Evolutionary conservation across 768 basidiomycete genomes (phyloP).

Genomic region (Daedaleopsis sinensis): DNA sequence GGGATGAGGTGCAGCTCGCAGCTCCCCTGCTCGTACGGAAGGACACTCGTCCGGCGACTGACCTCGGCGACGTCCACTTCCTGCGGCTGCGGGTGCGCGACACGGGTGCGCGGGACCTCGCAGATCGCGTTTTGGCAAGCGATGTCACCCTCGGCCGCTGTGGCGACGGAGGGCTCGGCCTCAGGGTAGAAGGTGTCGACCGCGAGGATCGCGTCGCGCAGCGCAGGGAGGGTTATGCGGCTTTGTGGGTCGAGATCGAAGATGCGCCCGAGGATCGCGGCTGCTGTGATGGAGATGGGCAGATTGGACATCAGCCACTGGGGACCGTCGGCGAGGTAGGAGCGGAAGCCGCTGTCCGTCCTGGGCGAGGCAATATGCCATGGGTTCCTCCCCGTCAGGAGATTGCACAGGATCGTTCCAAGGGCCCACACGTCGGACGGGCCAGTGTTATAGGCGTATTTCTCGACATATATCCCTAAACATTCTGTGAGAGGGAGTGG

Average conservation of each 20-base stretch:
- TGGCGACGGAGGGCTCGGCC: background rate
- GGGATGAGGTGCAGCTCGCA: constrained; percentile 10
- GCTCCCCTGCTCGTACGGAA: constrained; percentile 3
- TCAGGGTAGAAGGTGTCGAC: constrained; percentile 59
- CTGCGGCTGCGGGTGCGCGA: background rate
- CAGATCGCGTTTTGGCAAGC: background rate
- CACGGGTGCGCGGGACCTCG: background rate
- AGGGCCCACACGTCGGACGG: constrained; percentile 96
- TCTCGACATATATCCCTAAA: constrained; percentile 66
- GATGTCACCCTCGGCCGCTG: background rate
- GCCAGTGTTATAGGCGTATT: constrained; percentile 75
- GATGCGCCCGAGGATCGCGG: constrained; percentile 31
- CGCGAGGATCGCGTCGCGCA: constrained; percentile 58
- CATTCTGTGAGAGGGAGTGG: constrained; percentile 63
- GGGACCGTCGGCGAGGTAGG: constrained; percentile 71
- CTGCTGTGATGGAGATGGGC: constrained; percentile 33
- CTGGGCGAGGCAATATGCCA: constrained; percentile 82
- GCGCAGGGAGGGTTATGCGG: constrained; percentile 40
- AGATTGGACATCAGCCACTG: constrained; percentile 64
- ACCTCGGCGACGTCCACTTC: constrained; percentile 15
- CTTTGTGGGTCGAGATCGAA: constrained; percentile 33
- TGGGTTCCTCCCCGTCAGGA: constrained; percentile 93
- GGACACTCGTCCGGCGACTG: background rate
- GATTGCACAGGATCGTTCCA: constrained; percentile 93
- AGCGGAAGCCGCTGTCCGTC: constrained; percentile 83